A percentile compares a stretch with the other conserved stretches of the same genome.
These are phyloP conservation scores for Stagonosporopsis chrysanthemi DNA, from an alignment of 2,329 filamentous ascomycete genomes.

Conservation along the genomic window DNA sequence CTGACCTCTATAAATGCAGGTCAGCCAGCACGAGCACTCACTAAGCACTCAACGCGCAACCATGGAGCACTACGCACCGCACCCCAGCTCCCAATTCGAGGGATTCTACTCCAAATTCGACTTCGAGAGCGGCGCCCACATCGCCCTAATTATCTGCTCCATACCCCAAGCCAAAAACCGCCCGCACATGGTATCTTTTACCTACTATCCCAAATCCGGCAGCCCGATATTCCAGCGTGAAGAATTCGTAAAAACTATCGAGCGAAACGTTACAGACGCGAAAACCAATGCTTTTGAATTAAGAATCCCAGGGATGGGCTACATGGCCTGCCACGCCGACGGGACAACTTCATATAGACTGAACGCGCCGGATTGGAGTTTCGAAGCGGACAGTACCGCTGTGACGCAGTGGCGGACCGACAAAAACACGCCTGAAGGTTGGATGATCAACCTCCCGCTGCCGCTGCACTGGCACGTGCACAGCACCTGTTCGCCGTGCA, in stretches of 20 bases:
- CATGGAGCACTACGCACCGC: conserved; percentile 56
- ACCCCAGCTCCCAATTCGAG: conserved; percentile 55
- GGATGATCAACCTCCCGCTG: conserved; percentile 55
- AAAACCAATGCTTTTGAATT: conserved; percentile 51
- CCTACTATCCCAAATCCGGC: conserved; percentile 53
- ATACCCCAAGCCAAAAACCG: conserved; percentile 52
- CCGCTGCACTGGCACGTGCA: conserved; percentile 63
- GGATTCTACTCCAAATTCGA: conserved; percentile 61
- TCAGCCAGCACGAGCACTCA: background rate
- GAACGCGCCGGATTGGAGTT: conserved; percentile 44
- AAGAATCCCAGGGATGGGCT: conserved; percentile 50
- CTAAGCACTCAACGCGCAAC: background rate
- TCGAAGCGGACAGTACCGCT: conserved; percentile 51
- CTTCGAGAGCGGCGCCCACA: conserved; percentile 55
- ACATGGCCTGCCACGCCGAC: conserved; percentile 47
- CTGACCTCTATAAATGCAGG: background rate
- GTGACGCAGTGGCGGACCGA: conserved; percentile 50
- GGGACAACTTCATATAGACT: conserved; percentile 50
- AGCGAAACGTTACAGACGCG: conserved; percentile 39
- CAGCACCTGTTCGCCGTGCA: conserved; percentile 52
- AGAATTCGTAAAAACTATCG: conserved; percentile 53
- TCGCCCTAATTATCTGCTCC: conserved; percentile 57
- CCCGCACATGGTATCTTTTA: conserved; percentile 59
- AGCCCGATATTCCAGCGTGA: conserved; percentile 52
- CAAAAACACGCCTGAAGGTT: conserved; percentile 54